These are phyloP conservation scores for Echinosophora koreensis DNA, from an alignment of 306 rosid species.

Conservation along the genomic window DNA sequence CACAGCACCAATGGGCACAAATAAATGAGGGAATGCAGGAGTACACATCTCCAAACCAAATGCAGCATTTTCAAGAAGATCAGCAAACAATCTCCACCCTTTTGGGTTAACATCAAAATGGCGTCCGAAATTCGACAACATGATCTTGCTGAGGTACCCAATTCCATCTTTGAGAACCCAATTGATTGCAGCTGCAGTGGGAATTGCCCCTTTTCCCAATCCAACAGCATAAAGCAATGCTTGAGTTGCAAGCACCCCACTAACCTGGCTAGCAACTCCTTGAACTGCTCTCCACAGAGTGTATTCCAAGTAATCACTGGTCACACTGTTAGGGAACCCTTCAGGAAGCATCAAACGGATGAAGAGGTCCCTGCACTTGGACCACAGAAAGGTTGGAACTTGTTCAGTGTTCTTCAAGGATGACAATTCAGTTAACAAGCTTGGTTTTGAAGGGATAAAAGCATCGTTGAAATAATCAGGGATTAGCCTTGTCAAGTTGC, in stretches of 20 bases:
- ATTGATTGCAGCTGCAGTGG: conserved; percentile 83
- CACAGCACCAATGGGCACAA: conserved; percentile 81
- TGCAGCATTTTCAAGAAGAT: conserved; percentile 88
- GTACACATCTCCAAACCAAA: conserved; percentile 93
- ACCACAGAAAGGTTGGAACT: conserved; percentile 48
- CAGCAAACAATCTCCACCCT: conserved; percentile 98
- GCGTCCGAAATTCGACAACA: conserved; percentile 86
- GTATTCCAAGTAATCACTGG: conserved; percentile 85
- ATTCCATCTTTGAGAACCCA: conserved; percentile 98
- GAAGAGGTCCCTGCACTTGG: conserved; percentile 59
- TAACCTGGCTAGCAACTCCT: conserved; percentile 91
- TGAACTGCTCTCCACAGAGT: conserved; percentile 94
- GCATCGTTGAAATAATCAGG: conserved; percentile 61
- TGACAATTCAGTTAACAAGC: conserved; percentile 38
- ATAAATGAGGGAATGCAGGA: conserved; percentile 80
- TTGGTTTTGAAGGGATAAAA: conserved; percentile 52
- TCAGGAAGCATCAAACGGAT: conserved; percentile 87
- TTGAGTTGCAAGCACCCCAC: conserved; percentile 91
- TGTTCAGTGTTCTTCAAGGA: conserved; percentile 38
- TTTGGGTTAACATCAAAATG: conserved; percentile 95
- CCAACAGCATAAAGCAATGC: conserved; percentile 95
- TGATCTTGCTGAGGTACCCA: conserved; percentile 88
- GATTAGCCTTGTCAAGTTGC: conserved; percentile 69
- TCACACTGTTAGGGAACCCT: conserved; percentile 85
- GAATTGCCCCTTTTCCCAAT: conserved; percentile 95